Evolutionary conservation across 768 basidiomycete species (phyloP).

Genomic region (Lyophyllum shimeji): DNA sequence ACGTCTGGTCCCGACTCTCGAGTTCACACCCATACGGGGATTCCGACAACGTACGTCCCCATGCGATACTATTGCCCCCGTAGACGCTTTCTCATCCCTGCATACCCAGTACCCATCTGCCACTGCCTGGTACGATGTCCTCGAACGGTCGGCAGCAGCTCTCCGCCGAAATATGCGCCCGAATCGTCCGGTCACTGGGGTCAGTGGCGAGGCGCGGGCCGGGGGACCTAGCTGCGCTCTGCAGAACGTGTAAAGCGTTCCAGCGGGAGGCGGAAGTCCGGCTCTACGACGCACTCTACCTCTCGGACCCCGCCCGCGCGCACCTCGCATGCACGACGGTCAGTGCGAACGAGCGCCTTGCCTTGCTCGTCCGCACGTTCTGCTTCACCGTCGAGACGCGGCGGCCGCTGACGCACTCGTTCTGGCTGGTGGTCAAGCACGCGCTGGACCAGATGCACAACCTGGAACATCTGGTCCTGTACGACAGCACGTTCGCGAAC

Average conservation of each 20-base stretch:
- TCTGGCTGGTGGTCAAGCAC: slow-evolving; percentile 44
- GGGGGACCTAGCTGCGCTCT: slow-evolving; percentile 41
- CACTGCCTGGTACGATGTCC: slow-evolving; percentile 1
- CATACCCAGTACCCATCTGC: not conserved
- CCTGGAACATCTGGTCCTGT: slow-evolving; percentile 43
- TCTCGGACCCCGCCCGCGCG: slow-evolving; percentile 33
- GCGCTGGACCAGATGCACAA: slow-evolving; percentile 44
- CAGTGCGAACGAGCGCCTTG: slow-evolving; percentile 32
- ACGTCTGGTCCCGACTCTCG: not conserved
- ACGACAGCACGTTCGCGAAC: slow-evolving; percentile 36
- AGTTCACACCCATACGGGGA: too few species aligned
- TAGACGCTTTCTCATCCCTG: not conserved
- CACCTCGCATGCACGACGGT: slow-evolving; percentile 41
- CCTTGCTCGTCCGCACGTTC: slow-evolving; percentile 41
- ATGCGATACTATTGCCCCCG: too few species aligned
- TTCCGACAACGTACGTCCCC: too few species aligned
- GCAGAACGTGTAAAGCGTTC: slow-evolving; percentile 44
- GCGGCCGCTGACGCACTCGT: slow-evolving; percentile 27
- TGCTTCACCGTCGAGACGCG: slow-evolving; percentile 36
- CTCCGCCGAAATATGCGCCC: slow-evolving; percentile 42
- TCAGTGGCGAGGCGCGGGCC: slow-evolving; percentile 19
- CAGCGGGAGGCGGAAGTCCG: slow-evolving; percentile 46
- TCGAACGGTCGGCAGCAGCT: slow-evolving; percentile 23
- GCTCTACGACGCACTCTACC: slow-evolving; percentile 43
- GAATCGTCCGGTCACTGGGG: slow-evolving; percentile 34